Percentiles rank a stretch among this genome's conserved stretches.
Evolutionary conservation across 2,329 filamentous ascomycete genomes (phyloP).

Genomic region (Parascedosporium putredinis): DNA sequence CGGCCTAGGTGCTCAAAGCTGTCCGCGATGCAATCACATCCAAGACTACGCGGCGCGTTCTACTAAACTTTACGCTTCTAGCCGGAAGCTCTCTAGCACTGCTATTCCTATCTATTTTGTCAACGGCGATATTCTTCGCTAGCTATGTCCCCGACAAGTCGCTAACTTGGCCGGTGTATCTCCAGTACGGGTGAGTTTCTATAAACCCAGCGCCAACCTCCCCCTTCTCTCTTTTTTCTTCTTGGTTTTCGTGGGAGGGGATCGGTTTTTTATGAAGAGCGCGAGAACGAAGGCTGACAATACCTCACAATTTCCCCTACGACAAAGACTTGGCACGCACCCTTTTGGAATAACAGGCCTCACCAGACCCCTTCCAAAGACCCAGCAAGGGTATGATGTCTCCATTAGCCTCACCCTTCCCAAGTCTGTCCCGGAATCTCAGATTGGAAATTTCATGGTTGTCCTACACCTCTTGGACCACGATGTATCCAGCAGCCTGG

Average conservation of each 20-base stretch:
- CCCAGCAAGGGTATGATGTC: conserved; percentile 77
- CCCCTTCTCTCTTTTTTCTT: neutral
- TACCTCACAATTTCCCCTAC: neutral
- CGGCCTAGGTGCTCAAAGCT: neutral
- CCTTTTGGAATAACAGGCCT: conserved; percentile 42
- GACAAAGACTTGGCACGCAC: conserved; percentile 30
- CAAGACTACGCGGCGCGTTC: conserved; percentile 36
- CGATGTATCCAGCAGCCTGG: conserved; percentile 11
- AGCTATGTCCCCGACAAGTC: conserved; percentile 46
- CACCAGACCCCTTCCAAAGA: conserved; percentile 43
- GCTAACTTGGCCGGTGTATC: conserved; percentile 39
- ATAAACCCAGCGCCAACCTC: too few species aligned
- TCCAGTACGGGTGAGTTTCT: conserved; percentile 48
- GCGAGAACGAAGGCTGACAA: neutral
- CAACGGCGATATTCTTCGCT: conserved; percentile 43
- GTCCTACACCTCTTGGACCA: conserved; percentile 58
- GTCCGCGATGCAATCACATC: conserved; percentile 30
- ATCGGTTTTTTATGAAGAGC: too few species aligned
- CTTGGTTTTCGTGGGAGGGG: too few species aligned
- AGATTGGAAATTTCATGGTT: conserved; percentile 90
- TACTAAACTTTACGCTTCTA: conserved; percentile 37
- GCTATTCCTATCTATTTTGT: conserved; percentile 35
- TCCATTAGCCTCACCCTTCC: conserved; percentile 66
- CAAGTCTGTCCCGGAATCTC: conserved; percentile 63
- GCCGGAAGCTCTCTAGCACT: conserved; percentile 30